Percentiles rank a stretch among this genome's conserved stretches.
Conservation (phyloP, 371 early-diverging fungal genomes). For the Syncephalastrum racemosum region DNA sequence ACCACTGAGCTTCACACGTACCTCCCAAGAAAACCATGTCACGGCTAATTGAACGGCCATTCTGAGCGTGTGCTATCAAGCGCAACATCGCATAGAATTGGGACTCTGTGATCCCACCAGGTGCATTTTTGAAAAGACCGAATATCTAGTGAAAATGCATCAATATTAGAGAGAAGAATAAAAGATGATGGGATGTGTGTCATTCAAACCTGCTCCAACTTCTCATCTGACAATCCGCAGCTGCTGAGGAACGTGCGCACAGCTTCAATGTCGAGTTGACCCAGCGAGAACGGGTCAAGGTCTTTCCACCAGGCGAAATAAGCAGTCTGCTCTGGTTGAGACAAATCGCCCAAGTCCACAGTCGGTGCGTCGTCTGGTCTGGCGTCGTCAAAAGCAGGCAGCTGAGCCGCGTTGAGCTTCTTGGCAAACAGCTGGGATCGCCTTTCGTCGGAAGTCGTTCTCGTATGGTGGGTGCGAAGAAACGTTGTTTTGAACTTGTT, state of each 20-base stretch:
- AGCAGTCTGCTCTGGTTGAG: slow-evolving; percentile 33
- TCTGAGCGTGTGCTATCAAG: slow-evolving; percentile 50
- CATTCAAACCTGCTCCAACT: slow-evolving; percentile 35
- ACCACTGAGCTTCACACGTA: slow-evolving; percentile 7
- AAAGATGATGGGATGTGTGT: background rate
- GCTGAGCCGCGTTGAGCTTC: slow-evolving; percentile 17
- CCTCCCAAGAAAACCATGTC: slow-evolving; percentile 48
- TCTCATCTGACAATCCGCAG: slow-evolving; percentile 33
- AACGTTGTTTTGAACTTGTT: slow-evolving; percentile 41
- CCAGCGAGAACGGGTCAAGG: slow-evolving; percentile 41
- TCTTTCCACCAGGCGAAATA: slow-evolving; percentile 51
- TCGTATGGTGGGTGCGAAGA: slow-evolving; percentile 31
- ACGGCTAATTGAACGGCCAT: slow-evolving; percentile 43
- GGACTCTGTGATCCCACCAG: slow-evolving; percentile 29
- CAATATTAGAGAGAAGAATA: background rate
- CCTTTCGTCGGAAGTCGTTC: slow-evolving; percentile 22
- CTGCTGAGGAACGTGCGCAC: slow-evolving; percentile 37
- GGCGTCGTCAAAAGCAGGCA: slow-evolving; percentile 9
- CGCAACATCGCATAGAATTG: slow-evolving; percentile 51
- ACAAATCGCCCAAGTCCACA: slow-evolving; percentile 27
- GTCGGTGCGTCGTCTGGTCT: slow-evolving; percentile 19
- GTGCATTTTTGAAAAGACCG: slow-evolving; percentile 36
- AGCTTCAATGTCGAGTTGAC: slow-evolving; percentile 32
- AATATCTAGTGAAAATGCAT: slow-evolving; percentile 26
- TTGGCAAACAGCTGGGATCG: slow-evolving; percentile 43